Base-by-base conservation (phyloP, 2,329 filamentous ascomycete species). In the Knufia petricola region DNA sequence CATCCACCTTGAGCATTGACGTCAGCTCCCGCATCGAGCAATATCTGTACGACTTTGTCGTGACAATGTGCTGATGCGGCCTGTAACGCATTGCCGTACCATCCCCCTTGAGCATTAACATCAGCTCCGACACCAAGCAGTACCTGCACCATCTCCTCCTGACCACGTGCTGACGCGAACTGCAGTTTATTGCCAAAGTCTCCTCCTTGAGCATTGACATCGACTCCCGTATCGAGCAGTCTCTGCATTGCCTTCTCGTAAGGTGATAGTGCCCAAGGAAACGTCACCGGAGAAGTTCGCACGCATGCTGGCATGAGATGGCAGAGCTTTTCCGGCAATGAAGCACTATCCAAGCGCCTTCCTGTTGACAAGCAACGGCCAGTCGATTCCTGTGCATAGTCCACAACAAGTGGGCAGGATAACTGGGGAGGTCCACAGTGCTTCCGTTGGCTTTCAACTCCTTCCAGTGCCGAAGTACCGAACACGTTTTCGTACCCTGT, bases 181-280 rank as follows among this genome's bases (percentile, higher is more conserved):
- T 52, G 42, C 13, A 57, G 46, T 50, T 37, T 31, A 32, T 34
- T 49, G 20, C 46, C 46, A 20, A n/a, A 43, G 13, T 19, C 13
- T 39, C 26, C 45, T 21, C 36, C 37, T 47, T 40, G 48, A 37
- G 46, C 28, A 41, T 51, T 36, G 36, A 49, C 32, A 26, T 49
- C 37, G 2, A 46, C 49, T 9, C 46, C 46, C 24, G 12, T 21
- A 21, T 42, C 49, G 15, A 66, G 43, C 1, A 69, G 58, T 1
- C 61, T 39, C 26, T 59, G 39, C 9, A 65, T 55, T 13, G 67
- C 53, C 7, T 57, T 49, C 32, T 61, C 40, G 23, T 60, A 50
- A 7, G 58, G 58, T n/a, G n/a, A n/a, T n/a, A n/a, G n/a, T n/a
- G n/a, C n/a, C n/a, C n/a, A n/a, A n/a, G n/a, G n/a, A n/a, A n/a